A percentile compares a stretch with the other conserved stretches of the same genome.
These are phyloP conservation scores for Thraustochytrium striatum DNA, from an alignment of 352 stramenopile species.

Conservation along the genomic window DNA sequence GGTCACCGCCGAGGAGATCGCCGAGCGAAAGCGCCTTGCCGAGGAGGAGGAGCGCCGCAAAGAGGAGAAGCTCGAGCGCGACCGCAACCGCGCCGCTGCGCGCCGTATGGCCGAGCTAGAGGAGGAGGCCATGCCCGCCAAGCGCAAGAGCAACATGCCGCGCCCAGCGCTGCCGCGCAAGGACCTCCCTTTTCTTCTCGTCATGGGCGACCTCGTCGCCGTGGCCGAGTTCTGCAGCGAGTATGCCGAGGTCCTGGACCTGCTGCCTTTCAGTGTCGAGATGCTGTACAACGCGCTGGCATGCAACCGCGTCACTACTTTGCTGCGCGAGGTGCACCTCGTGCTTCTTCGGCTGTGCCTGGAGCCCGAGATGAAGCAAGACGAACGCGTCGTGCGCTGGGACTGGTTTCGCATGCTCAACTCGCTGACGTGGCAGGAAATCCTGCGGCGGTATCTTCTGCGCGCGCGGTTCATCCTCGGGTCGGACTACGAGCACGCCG, in stretches of 20 bases:
- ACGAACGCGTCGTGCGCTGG: conserved; percentile 38
- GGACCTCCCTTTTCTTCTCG: not conserved
- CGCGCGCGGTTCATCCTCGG: conserved; percentile 1
- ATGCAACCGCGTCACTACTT: not conserved
- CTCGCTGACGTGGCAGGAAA: conserved; percentile 44
- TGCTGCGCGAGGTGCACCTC: conserved; percentile 34
- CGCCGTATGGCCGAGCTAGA: not conserved
- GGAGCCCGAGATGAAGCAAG: conserved; percentile 44
- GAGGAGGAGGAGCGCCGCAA: not conserved
- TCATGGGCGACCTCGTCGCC: conserved; percentile 12
- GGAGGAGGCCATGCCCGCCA: not conserved
- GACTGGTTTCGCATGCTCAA: conserved; percentile 48
- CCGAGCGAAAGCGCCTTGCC: not conserved
- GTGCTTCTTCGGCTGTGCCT: conserved; percentile 31
- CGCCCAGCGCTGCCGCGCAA: not conserved
- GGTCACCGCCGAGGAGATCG: conserved; percentile 11
- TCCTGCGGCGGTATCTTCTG: conserved; percentile 34
- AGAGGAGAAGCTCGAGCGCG: conserved; percentile 2
- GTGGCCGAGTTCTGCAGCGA: conserved; percentile 38
- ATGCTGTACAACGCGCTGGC: conserved; percentile 37
- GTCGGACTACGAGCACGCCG: not conserved
- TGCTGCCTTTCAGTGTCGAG: conserved; percentile 27
- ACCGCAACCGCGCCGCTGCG: not conserved
- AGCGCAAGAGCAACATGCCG: not conserved
- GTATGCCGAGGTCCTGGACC: conserved; percentile 25